Conservation (phyloP, 768 basidiomycete species). For the Gelatoporia subvermispora region DNA sequence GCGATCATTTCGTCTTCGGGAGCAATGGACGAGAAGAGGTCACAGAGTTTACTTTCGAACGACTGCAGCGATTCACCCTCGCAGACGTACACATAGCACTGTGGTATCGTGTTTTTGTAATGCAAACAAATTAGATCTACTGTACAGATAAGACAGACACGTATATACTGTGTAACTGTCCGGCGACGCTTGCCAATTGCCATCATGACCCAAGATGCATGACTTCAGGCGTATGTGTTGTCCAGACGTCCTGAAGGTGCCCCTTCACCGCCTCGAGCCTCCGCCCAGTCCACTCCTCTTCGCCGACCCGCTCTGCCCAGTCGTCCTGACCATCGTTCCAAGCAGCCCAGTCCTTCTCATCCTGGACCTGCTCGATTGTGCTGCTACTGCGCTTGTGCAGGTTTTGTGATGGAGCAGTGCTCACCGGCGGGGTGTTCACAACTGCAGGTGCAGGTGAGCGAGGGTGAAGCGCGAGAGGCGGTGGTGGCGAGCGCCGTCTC, state of each 20-base stretch:
- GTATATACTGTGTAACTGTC: not conserved
- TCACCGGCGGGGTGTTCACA: too few species aligned
- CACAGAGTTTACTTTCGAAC: too few species aligned
- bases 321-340: slow-evolving; percentile 38
- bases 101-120: too few species aligned
- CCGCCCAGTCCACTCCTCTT: slow-evolving; percentile 44
- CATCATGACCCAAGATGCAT: slow-evolving; percentile 3
- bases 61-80: too few species aligned
- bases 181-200: not conserved
- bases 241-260: slow-evolving; percentile 26
- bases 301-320: slow-evolving; percentile 45
- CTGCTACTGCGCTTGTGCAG: too few species aligned
- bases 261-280: slow-evolving; percentile 35
- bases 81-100: too few species aligned
- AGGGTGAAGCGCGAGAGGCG: not conserved
- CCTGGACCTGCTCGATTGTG: not conserved
- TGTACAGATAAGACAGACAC: slow-evolving; percentile 3
- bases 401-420: too few species aligned
- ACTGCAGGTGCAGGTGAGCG: not conserved
- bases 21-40: too few species aligned
- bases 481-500: not conserved
- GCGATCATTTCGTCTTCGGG: too few species aligned
- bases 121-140: not conserved
- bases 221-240: slow-evolving; percentile 10
- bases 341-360: slow-evolving; percentile 39